Percentiles rank a stretch among this genome's conserved stretches.
phyloP scores from a whole-genome alignment of 495 filamentous ascomycete genomes.

The Pyrenula aspistea region DNA sequence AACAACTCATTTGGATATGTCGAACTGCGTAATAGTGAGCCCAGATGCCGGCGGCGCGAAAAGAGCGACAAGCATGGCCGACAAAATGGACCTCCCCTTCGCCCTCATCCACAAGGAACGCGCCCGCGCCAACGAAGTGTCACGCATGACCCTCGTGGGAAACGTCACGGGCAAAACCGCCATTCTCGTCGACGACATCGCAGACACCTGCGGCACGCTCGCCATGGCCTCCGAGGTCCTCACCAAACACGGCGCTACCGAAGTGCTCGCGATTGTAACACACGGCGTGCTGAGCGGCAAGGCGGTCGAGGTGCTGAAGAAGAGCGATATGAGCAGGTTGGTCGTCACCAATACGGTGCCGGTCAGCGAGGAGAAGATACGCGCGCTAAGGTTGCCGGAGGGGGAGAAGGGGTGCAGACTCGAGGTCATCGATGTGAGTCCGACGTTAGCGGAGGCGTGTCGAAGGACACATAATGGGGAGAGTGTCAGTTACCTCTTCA shows the following conservation, averaged over 20 bases:
- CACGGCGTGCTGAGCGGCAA: slow-evolving; percentile 90
- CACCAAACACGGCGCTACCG: slow-evolving; percentile 74
- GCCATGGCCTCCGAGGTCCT: slow-evolving; percentile 88
- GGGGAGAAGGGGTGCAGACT: slow-evolving; percentile 64
- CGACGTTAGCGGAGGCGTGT: slow-evolving; percentile 59
- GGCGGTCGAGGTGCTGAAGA: slow-evolving; percentile 82
- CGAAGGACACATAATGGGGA: slow-evolving; percentile 93
- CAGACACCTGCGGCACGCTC: slow-evolving; percentile 91
- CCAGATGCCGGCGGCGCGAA: slow-evolving; percentile 96
- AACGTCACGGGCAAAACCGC: slow-evolving; percentile 48
- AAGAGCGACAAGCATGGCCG: slow-evolving; percentile 91
- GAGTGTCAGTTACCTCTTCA: slow-evolving; percentile 89
- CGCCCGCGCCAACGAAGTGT: slow-evolving; percentile 87
- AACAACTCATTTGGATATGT: slow-evolving; percentile 39
- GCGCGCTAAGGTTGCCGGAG: slow-evolving; percentile 4
- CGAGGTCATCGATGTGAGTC: slow-evolving; percentile 85
- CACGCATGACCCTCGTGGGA: slow-evolving; percentile 78
- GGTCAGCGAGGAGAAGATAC: slow-evolving; percentile 53
- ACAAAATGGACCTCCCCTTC: slow-evolving; percentile 86
- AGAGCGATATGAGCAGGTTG: slow-evolving; percentile 59
- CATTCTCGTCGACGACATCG: slow-evolving; percentile 75
- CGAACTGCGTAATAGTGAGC: slow-evolving; percentile 87
- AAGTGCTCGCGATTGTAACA: slow-evolving; percentile 89
- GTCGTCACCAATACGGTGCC: slow-evolving; percentile 98
- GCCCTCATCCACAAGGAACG: slow-evolving; percentile 99